A percentile compares a stretch with the other conserved stretches of the same genome.
phyloP scores from a whole-genome alignment of 2,329 filamentous ascomycete species.

The Metarhizium robertsii region DNA sequence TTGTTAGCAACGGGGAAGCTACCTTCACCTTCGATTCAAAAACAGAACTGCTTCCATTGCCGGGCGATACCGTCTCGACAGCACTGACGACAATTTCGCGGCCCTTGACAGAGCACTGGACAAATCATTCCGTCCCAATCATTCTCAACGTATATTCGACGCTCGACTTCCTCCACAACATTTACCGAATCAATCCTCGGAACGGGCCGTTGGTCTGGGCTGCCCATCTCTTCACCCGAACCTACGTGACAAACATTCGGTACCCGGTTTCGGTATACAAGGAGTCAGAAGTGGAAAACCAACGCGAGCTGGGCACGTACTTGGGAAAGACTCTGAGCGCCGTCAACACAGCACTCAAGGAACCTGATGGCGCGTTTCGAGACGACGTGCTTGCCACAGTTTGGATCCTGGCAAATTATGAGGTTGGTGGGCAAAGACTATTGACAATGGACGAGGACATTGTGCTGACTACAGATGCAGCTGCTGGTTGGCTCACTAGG shows the following conservation, averaged over 20 bases:
- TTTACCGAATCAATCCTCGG: conserved; percentile 15
- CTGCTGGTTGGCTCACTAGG: conserved; percentile 27
- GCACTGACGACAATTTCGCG: conserved; percentile 9
- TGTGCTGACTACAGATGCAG: conserved; percentile 15
- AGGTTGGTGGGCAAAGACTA: conserved; percentile 16
- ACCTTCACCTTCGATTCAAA: conserved; percentile 6
- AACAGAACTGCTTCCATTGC: neutral
- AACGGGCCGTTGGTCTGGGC: conserved; percentile 29
- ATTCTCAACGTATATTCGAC: conserved; percentile 27
- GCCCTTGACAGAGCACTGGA: conserved; percentile 27
- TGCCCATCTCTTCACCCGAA: conserved; percentile 29
- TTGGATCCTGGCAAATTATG: conserved; percentile 31
- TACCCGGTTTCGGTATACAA: conserved; percentile 20
- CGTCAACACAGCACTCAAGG: conserved; percentile 27
- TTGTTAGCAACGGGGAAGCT: conserved; percentile 1
- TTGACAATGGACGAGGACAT: no score
- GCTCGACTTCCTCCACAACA: conserved; percentile 23
- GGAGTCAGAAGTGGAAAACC: conserved; percentile 15
- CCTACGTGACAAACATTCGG: conserved; percentile 28
- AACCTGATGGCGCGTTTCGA: conserved; percentile 18
- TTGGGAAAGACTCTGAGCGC: conserved; percentile 27
- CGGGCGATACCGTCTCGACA: conserved; percentile 1
- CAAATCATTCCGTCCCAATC: conserved; percentile 27
- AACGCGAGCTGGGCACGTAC: conserved; percentile 24
- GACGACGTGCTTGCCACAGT: conserved; percentile 29